Percentiles rank a stretch among this genome's conserved stretches.
These are phyloP conservation scores for Lojkania enalia DNA, from an alignment of 2,329 filamentous ascomycete genomes.

Conservation along the genomic window DNA sequence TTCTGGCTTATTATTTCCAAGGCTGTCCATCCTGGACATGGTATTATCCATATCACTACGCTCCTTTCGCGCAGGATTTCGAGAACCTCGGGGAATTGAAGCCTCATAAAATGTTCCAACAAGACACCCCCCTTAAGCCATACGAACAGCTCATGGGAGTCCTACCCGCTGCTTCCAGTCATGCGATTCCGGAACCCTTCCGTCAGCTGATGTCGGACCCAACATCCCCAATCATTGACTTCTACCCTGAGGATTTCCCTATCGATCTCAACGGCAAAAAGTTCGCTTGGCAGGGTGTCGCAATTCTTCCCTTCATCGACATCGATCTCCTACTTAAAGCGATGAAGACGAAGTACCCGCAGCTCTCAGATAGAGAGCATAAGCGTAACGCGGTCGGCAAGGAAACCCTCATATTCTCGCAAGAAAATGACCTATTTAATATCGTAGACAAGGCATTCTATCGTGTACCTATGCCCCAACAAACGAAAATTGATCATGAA, in stretches of 20 bases:
- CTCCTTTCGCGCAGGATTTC: slow-evolving; percentile 95
- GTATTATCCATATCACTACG: slow-evolving; percentile 99
- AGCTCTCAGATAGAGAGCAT: slow-evolving; percentile 75
- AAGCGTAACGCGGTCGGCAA: slow-evolving; percentile 78
- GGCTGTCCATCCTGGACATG: slow-evolving; percentile 98
- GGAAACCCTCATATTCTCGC: slow-evolving; percentile 82
- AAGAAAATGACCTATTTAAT: slow-evolving; percentile 82
- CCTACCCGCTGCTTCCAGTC: slow-evolving; percentile 87
- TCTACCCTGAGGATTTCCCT: slow-evolving; percentile 93
- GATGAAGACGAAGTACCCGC: slow-evolving; percentile 79
- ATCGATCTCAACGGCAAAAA: slow-evolving; percentile 97
- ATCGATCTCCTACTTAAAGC: slow-evolving; percentile 81
- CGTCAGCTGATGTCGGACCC: slow-evolving; percentile 86
- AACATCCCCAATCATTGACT: slow-evolving; percentile 92
- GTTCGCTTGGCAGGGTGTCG: slow-evolving; percentile 96
- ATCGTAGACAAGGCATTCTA: slow-evolving; percentile 86
- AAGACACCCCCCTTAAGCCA: slow-evolving; percentile 78
- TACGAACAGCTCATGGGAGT: slow-evolving; percentile 99
- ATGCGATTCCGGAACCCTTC: slow-evolving; percentile 86
- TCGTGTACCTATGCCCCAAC: slow-evolving; percentile 66
- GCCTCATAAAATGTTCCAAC: slow-evolving; percentile 67
- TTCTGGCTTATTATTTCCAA: slow-evolving; percentile 95
- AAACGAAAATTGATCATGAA: slow-evolving; percentile 73
- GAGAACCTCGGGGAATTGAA: slow-evolving; percentile 78
- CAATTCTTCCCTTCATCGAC: slow-evolving; percentile 92